Evolutionary conservation across 2,329 filamentous ascomycete genomes (phyloP).

Genomic region (Claviceps quebecensis): DNA sequence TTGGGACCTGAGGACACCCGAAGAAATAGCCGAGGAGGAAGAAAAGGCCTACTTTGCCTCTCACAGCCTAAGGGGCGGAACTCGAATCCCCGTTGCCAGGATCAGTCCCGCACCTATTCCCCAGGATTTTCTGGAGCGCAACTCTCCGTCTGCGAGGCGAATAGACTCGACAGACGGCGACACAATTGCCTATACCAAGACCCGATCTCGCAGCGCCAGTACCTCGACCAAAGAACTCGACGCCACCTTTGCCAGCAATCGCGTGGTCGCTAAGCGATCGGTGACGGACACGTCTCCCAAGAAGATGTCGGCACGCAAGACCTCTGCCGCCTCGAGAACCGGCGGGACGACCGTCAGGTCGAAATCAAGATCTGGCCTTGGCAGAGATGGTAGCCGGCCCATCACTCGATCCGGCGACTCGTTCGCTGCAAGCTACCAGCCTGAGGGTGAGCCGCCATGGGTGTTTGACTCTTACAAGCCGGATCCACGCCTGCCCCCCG

Average conservation of each 20-base stretch:
- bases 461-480: constrained; percentile 89
- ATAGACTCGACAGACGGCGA: constrained; percentile 43
- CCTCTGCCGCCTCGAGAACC: constrained; percentile 28
- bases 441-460: constrained; percentile 94
- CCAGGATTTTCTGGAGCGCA: constrained; percentile 57
- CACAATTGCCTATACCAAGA: constrained; percentile 43
- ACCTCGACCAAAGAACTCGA: constrained; percentile 28
- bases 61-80: constrained; percentile 47
- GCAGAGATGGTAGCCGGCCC: constrained; percentile 38
- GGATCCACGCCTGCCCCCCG: constrained; percentile 82
- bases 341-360: constrained; percentile 35
- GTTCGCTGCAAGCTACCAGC: constrained; percentile 42
- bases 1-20: constrained; percentile 64
- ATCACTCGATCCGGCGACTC: constrained; percentile 48
- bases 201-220: constrained; percentile 58
- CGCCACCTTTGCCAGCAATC: constrained; percentile 8
- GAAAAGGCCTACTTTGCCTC: constrained; percentile 35
- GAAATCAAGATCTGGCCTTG: constrained; percentile 46
- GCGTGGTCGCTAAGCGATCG: constrained; percentile 24
- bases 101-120: constrained; percentile 65
- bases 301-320: constrained; percentile 34
- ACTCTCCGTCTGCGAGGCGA: constrained; percentile 51
- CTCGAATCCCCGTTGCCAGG: constrained; percentile 77
- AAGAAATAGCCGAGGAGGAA: constrained; percentile 57
- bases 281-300: constrained; percentile 39